A percentile compares a stretch with the other conserved stretches of the same genome.
Conservation (phyloP, 345 rosid species). For the Populus deltoides region DNA sequence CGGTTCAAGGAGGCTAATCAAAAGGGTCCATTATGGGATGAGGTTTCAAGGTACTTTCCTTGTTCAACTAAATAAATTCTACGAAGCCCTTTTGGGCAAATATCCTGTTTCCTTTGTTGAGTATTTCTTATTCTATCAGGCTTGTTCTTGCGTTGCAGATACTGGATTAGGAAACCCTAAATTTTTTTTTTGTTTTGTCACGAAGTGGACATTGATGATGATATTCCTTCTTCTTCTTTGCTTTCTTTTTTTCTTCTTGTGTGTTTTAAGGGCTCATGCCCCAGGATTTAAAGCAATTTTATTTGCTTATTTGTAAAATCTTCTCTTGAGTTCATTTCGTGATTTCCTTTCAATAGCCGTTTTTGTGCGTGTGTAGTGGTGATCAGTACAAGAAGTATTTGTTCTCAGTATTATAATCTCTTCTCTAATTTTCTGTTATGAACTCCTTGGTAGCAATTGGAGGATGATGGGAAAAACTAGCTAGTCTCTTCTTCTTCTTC, state of each 20-base stretch:
- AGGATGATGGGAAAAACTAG: not conserved
- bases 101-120: not conserved
- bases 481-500: not conserved
- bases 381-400: no score
- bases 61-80: not conserved
- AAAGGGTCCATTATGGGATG: conserved; percentile 95
- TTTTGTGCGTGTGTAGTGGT: not conserved
- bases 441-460: not conserved
- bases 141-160: not conserved
- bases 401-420: not conserved
- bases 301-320: not conserved
- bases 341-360: not conserved
- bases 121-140: not conserved
- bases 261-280: not conserved
- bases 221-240: no score
- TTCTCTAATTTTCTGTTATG: not conserved
- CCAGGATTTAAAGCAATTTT: not conserved
- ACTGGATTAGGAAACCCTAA: conserved; percentile 13
- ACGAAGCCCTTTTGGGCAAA: not conserved
- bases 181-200: not conserved
- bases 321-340: not conserved
- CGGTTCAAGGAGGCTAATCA: conserved; percentile 95
- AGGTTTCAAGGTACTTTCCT: conserved; percentile 76
- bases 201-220: not conserved
- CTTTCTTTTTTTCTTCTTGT: not conserved